Evolutionary conservation across 2,329 filamentous ascomycete species (phyloP), one percentile per base, ranked within the genome.

Genomic region (Cladophialophora bantiana): DNA sequence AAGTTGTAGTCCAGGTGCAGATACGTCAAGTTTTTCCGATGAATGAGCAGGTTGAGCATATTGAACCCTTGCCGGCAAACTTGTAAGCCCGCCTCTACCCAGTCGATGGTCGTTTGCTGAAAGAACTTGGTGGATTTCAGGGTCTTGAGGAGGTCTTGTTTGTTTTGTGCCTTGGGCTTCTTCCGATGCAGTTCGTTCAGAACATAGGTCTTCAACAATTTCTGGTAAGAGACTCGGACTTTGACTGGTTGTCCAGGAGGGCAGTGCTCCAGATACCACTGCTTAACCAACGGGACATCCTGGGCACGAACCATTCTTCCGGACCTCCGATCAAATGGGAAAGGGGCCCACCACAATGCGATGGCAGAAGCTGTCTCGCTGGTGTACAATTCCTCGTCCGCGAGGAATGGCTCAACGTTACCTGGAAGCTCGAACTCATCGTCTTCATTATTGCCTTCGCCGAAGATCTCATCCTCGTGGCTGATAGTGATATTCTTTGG

Each of bases 1-100:
- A 99, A 99, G 80, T 99, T 99, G 84, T 98, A 99, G 77, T 99
- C 95, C 63, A 99, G 88, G 84, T 99, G 96, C 64, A 99, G 86
- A 76, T 99, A 99, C 0, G 95, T 99, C 73, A 99, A 82, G 78
- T 99, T 99, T 85, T 99, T 99, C 75, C 95, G 90, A 77, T 99
- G 95, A 72, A 99, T 99, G 72, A 99, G 84, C 61, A 99, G 84
- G 75, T 99, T 99, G 67, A 99, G 84, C 94, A 99, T 99, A 81
- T 99, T 99, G 85, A 97, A 99, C 63, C 95, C 95, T 78, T 99
- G 95, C 59, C 95, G 89, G 78, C 95, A 99, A 69, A 99, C 95
- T 81, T 99, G 96, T 76, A 99, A 85, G 82, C 96, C 95, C 73
- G 96, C 95, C 82, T 99, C 95, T 50, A 99, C 95, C 95, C 95